phyloP scores from a whole-genome alignment of 1,139 yeast genomes.

The Protomyces pachydermus region DNA sequence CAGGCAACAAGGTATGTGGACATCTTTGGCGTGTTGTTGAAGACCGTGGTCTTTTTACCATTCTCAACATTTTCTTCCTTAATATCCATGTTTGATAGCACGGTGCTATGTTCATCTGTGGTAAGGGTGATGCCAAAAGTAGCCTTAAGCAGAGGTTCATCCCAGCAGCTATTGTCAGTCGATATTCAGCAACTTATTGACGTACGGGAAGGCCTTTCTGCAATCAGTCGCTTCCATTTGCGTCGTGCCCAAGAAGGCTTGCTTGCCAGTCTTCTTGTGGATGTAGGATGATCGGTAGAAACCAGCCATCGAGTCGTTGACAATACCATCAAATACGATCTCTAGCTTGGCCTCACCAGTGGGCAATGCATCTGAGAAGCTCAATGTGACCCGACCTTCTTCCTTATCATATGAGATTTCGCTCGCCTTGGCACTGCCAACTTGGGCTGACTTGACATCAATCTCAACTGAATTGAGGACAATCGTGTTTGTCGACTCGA shows the following conservation, averaged over 20 bases:
- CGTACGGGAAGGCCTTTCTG: slow-evolving; percentile 67
- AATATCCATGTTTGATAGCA: slow-evolving; percentile 58
- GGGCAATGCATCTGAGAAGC: slow-evolving; percentile 44
- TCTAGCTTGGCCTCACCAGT: slow-evolving; percentile 48
- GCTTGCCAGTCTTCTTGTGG: slow-evolving; percentile 51
- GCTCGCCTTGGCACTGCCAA: slow-evolving; percentile 30
- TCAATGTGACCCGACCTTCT: slow-evolving; percentile 59
- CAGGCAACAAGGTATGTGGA: slow-evolving; percentile 73
- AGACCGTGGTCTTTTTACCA: slow-evolving; percentile 53
- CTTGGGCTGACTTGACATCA: slow-evolving; percentile 39
- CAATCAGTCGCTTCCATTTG: slow-evolving; percentile 86
- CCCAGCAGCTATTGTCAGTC: slow-evolving; percentile 43
- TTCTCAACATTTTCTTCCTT: slow-evolving; percentile 39
- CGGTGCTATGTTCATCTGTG: slow-evolving; percentile 55
- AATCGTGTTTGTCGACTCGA: slow-evolving; percentile 50
- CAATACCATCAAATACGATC: slow-evolving; percentile 61
- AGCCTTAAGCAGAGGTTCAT: slow-evolving; percentile 70
- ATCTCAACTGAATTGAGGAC: slow-evolving; percentile 62
- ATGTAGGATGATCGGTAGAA: slow-evolving; percentile 73
- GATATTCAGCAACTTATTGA: no score
- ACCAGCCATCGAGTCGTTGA: slow-evolving; percentile 68
- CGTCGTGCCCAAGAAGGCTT: slow-evolving; percentile 66
- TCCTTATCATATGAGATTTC: slow-evolving; percentile 46
- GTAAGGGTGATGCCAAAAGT: slow-evolving; percentile 60
- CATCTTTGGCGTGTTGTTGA: slow-evolving; percentile 68